Base-by-base conservation (phyloP, 768 basidiomycete genomes). In the Pleurotus ostreatus region DNA sequence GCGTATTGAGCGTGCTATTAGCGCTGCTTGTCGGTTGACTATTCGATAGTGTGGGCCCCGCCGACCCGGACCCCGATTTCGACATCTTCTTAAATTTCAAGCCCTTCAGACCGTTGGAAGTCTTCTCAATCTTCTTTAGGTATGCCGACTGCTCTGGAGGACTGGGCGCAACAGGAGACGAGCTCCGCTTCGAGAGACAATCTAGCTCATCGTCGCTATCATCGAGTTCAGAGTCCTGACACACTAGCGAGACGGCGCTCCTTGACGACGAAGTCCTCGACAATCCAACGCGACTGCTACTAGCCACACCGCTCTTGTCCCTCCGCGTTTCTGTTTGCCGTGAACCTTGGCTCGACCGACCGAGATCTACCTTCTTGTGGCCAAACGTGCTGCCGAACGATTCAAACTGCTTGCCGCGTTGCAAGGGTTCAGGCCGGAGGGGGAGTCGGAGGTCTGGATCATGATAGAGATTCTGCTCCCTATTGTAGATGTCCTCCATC, bases 61-160 rank as follows among this genome's bases (percentile, higher is more conserved):
- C 30, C 4, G 12, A 26, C 6, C 7, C 63, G 58, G 1, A 3
- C 30, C 23, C 30, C 15, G 20, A 54, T 25, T 60, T 63, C 56
- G 68, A 74, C 22, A 64, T 76, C 63, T 63, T 78, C 12, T 58
- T 74, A 59, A 75, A 78, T 58, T 68, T 74, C 23, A 71, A 56
- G 4, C 7, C 41, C 51, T 68, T 67, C 25, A 63, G 25, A 9
- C 12, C 49, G 22, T 26, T 51, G 22, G 65, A 58, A 23, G 57
- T 47, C 49, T 61, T 57, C n/a, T 60, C 60, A 12, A 48, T 16
- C 43, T 44, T 49, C 13, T 49, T 30, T 9, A 34, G 20, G 15
- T 53, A n/a, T 15, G 15, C 13, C 22, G 51, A 23, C 30, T 8
- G 30, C 11, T 34, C 30, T 3, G 30, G 30, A 3, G 30, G 30